Evolutionary conservation across 805 yeast species (phyloP), one percentile per base, ranked within the genome.

Genomic region (Saturnispora galanensis): DNA sequence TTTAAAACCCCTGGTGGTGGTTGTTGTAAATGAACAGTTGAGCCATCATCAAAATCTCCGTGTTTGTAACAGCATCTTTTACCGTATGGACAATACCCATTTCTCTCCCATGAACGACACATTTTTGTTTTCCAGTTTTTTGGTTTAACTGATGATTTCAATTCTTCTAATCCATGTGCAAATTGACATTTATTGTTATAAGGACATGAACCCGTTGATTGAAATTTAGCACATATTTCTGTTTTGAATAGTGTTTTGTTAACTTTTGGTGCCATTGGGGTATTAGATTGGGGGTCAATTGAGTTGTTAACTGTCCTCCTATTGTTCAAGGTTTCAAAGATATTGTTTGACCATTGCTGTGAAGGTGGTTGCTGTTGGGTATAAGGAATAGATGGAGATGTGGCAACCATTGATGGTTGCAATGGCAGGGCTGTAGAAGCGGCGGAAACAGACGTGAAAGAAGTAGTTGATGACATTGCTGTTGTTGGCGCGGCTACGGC

Each of bases 11-110:
- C 33, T 5, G 45, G 41, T 13, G 45, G 41, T 7, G 45, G 45
- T 6, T 30, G 18, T 33, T 39, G 39, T 10, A 39, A 26, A 44
- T 39, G 39, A 31, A 39, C 13, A 12, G 36, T 33, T 11, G 47
- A 40, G 5, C 56, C 54, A 30, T 42, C 46, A 46, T 58, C 63
- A 28, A 58, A 63, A 41, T 66, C 66, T 29, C 82, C 85, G 64
- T 88, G 97, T 58, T 82, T 85, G 69, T 89, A 88, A 58, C 95
- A 86, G 62, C 97, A 88, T 57, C 97, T 75, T 60, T 77, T 84
- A 26, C 95, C 95, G 64, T 88, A 88, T 34, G 94, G 77, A 60
- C 97, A 88, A 38, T 74, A 67, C 11, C 96, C 96, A 38, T 72
- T 73, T 57, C 80, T 81, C 17, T 77, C 58, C 95, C 96, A 88